Percentiles rank a stretch among this genome's conserved stretches.
Evolutionary conservation across 2,329 filamentous ascomycete genomes (phyloP).

Genomic region (Verticillium albo-atrum): DNA sequence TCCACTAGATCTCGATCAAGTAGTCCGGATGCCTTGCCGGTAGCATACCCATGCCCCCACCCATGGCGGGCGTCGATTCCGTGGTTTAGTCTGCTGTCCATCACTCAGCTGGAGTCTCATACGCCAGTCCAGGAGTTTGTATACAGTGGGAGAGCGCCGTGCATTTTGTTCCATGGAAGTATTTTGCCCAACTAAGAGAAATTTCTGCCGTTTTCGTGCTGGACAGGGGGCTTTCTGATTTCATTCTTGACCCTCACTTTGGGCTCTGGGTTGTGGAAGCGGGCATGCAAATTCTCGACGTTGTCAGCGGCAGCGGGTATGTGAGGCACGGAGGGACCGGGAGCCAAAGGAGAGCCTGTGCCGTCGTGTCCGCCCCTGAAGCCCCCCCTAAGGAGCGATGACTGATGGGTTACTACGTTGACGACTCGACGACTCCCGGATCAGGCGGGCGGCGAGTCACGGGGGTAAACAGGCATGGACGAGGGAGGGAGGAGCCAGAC

Average conservation of each 20-base stretch:
- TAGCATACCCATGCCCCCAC: neutral
- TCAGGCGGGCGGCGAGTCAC: neutral
- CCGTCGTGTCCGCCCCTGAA: no score
- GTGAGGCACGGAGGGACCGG: no score
- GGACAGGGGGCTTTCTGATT: neutral
- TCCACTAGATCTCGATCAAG: neutral
- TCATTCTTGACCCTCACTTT: no score
- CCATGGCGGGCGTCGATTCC: no score
- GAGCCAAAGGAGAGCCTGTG: no score
- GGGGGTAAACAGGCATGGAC: no score
- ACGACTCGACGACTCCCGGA: neutral
- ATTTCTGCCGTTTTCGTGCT: neutral
- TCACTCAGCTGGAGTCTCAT: no score
- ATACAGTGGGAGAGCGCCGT: neutral
- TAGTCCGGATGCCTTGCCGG: no score
- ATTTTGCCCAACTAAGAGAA: neutral
- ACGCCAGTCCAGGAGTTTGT: no score
- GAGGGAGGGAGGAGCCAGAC: neutral
- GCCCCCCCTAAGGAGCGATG: no score
- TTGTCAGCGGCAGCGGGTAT: neutral
- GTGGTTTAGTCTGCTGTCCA: no score
- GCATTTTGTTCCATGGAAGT: neutral
- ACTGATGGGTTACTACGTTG: neutral
- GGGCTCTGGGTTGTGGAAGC: neutral
- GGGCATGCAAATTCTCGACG: neutral